Base-by-base conservation (phyloP, 139 green algal species). In the Mesostigma viride region DNA sequence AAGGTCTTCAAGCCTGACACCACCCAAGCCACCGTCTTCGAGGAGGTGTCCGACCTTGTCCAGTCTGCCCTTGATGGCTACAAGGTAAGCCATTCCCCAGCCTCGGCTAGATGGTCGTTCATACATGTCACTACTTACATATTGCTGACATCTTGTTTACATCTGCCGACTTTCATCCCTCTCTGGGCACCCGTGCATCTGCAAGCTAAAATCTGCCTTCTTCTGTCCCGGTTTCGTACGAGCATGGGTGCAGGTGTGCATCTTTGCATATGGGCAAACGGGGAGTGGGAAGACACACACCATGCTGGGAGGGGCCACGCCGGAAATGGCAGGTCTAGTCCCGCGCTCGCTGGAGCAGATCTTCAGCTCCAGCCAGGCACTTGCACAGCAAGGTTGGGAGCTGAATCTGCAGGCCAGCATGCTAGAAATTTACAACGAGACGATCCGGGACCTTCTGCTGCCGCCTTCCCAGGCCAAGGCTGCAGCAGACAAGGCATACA, bases 201-300 rank as follows among this genome's bases (percentile, higher is more conserved):
- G 44, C 44, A 17, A 20, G 44, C 17, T 56, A 20, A 56, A 20
- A 24, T 17, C 44, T 56, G 20, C 44, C 20, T 56, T 24, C 44
- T 24, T 20, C 44, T 56, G 44, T 24, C 17, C 44, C 44, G 20
- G 17, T n/a, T n/a, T n/a, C n/a, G n/a, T n/a, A n/a, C n/a, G n/a
- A n/a, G n/a, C n/a, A n/a, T n/a, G n/a, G n/a, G n/a, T n/a, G 59
- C 67, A 73, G 67, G 91, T 97, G n/a, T 98, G 92, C 85, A 81
- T 98, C 24, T 98, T 98, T 75, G 87, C 76, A 36, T 98, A 98
- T 75, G 92, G 92, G 31, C 92, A 98, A 83, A 98, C 92, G 5
- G 92, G 92, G 2, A 87, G 87, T 0, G 92, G 92, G 46, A 98
- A 98, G 82, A 98, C 92, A 3, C 84, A 95, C 87, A 98, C 92